phyloP scores from a whole-genome alignment of 441 rosid species.

The Arabidopsis lyrata region DNA sequence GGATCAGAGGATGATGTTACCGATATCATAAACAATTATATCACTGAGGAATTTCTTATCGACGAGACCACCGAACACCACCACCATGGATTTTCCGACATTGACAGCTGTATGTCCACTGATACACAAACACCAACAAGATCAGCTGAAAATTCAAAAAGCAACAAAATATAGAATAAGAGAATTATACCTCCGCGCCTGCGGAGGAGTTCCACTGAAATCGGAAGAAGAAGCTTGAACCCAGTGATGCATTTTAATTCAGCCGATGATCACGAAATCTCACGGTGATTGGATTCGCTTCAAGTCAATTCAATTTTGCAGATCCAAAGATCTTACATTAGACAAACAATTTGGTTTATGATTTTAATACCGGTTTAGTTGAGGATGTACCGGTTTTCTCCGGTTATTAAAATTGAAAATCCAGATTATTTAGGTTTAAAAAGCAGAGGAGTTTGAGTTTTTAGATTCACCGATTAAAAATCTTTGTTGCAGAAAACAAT shows the following conservation, averaged over 20 bases:
- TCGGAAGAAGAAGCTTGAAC: conserved; percentile 86
- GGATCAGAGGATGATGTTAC: conserved; percentile 47
- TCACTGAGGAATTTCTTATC: conserved; percentile 86
- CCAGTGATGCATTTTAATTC: conserved; percentile 78
- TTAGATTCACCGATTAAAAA: neutral
- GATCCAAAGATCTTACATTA: conserved; percentile 25
- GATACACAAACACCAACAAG: conserved; percentile 21
- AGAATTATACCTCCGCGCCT: conserved; percentile 70
- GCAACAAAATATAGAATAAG: neutral
- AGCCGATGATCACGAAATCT: conserved; percentile 26
- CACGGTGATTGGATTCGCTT: conserved; percentile 28
- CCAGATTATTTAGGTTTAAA: neutral
- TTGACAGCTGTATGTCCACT: conserved; percentile 92
- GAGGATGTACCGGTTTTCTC: conserved; percentile 6
- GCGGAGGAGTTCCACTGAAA: conserved; percentile 77
- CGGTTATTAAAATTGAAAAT: neutral
- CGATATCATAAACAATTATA: conserved; percentile 76
- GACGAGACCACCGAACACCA: conserved; percentile 86
- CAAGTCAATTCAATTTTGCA: conserved; percentile 22
- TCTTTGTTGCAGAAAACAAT: conserved; percentile 26
- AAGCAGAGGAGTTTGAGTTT: neutral
- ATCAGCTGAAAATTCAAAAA: conserved; percentile 18
- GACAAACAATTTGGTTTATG: conserved; percentile 4
- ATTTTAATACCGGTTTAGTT: conserved; percentile 12
- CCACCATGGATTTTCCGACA: conserved; percentile 84